Percentiles rank a stretch among this genome's conserved stretches.
Evolutionary conservation across 257 asterid species (phyloP).

Genomic region (Fraxinus excelsior): DNA sequence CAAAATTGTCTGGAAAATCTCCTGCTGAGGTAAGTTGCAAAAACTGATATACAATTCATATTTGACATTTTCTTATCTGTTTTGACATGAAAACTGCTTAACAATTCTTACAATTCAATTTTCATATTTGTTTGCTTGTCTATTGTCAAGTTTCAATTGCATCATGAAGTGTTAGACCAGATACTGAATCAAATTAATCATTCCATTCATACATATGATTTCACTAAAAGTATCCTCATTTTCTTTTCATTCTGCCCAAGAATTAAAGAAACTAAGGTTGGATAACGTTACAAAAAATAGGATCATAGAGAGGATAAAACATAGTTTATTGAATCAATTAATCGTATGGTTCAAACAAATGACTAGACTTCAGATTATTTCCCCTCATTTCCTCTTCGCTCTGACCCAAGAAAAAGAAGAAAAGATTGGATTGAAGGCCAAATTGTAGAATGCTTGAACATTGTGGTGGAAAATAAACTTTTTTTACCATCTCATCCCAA

Average conservation of each 20-base stretch:
- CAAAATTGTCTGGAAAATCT: conserved; percentile 42
- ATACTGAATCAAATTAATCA: not conserved
- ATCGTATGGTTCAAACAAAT: not conserved
- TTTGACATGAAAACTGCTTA: not conserved
- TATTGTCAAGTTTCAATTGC: not conserved
- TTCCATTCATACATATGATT: not conserved
- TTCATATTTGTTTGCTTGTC: not conserved
- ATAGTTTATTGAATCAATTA: conserved; percentile 1
- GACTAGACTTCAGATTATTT: not conserved
- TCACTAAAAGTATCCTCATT: not conserved
- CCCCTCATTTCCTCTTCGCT: not conserved
- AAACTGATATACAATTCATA: not conserved
- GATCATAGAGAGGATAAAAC: not conserved
- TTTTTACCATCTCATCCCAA: too few species aligned
- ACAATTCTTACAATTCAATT: not conserved
- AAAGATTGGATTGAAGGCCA: too few species aligned
- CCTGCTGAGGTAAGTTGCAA: conserved; percentile 51
- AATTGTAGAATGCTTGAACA: too few species aligned
- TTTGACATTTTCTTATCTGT: not conserved
- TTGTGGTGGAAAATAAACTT: too few species aligned
- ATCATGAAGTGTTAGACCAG: not conserved
- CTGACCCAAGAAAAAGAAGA: not conserved
- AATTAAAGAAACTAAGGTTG: not conserved
- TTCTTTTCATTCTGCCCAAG: not conserved
- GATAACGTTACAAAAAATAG: not conserved